phyloP scores from a whole-genome alignment of 2,329 filamentous ascomycete genomes.

The Fusarium papillatum region DNA sequence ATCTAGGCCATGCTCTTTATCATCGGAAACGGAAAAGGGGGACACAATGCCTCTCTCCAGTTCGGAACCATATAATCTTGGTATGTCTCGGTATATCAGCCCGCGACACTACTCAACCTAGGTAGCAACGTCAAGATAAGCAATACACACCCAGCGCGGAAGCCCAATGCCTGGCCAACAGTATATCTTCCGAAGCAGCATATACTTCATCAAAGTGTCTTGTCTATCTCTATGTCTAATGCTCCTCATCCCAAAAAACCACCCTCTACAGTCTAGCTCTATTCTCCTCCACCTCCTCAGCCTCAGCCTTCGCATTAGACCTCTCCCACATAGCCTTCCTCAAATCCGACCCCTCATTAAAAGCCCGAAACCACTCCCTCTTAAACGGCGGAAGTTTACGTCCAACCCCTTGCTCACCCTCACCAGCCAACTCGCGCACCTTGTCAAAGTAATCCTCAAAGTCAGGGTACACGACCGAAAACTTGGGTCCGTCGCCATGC shows the following conservation, averaged over 20 bases:
- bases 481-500: constrained; percentile 69
- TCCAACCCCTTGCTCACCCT: constrained; percentile 57
- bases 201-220: not conserved
- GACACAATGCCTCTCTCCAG: not conserved
- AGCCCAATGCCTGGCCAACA: not conserved
- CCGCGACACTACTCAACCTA: not conserved
- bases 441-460: constrained; percentile 76
- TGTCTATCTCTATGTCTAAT: constrained; percentile 9
- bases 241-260: not conserved
- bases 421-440: constrained; percentile 63
- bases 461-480: constrained; percentile 70
- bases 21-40: not conserved
- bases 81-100: not conserved
- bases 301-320: constrained; percentile 54
- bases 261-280: constrained; percentile 13
- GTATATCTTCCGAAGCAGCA: not conserved
- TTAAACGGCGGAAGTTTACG: constrained; percentile 60
- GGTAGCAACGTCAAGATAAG: not conserved
- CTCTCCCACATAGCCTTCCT: constrained; percentile 71
- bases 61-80: not conserved
- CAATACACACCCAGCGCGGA: not conserved
- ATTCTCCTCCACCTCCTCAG: not conserved
- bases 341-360: constrained; percentile 67
- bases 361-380: constrained; percentile 61
- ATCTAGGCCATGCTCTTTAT: not conserved